Percentiles rank a stretch among this genome's conserved stretches.
These are phyloP conservation scores for Clitopilus hobsonii DNA, from an alignment of 768 basidiomycete species.

Conservation along the genomic window DNA sequence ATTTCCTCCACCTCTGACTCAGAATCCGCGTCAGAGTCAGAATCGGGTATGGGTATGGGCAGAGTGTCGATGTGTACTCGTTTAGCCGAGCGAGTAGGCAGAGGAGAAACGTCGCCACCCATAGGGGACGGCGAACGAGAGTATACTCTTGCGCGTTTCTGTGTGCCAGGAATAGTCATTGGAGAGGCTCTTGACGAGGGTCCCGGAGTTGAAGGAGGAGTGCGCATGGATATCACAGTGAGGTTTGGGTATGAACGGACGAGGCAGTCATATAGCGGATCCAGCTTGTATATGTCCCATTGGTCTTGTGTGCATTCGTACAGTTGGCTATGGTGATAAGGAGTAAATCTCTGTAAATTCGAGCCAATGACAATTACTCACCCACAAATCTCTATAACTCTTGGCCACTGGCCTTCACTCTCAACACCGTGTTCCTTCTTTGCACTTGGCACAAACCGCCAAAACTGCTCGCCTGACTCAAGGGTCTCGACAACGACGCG, in stretches of 20 bases:
- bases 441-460: slow-evolving; percentile 78
- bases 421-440: slow-evolving; percentile 47
- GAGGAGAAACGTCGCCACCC: slow-evolving; percentile 2
- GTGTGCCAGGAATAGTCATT: not conserved
- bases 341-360: not conserved
- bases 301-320: slow-evolving; percentile 64
- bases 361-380: slow-evolving; percentile 37
- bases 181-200: slow-evolving; percentile 3
- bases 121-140: slow-evolving; percentile 8
- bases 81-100: slow-evolving; percentile 3
- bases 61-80: slow-evolving; percentile 15
- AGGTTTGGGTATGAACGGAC: slow-evolving; percentile 40
- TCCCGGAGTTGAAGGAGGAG: slow-evolving; percentile 11
- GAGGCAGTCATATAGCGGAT: slow-evolving; percentile 65
- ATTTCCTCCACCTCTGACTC: slow-evolving; percentile 50
- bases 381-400: slow-evolving; percentile 66
- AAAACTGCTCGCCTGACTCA: slow-evolving; percentile 49
- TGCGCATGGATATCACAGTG: slow-evolving; percentile 26
- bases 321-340: slow-evolving; percentile 31
- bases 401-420: slow-evolving; percentile 72
- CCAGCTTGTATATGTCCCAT: slow-evolving; percentile 85
- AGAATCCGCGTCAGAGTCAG: slow-evolving; percentile 17
- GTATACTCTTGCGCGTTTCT: slow-evolving; percentile 13
- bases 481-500: slow-evolving; percentile 72
- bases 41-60: not conserved